Conservation (phyloP, 129 eudicot genomes). For the Arctium minus region DNA sequence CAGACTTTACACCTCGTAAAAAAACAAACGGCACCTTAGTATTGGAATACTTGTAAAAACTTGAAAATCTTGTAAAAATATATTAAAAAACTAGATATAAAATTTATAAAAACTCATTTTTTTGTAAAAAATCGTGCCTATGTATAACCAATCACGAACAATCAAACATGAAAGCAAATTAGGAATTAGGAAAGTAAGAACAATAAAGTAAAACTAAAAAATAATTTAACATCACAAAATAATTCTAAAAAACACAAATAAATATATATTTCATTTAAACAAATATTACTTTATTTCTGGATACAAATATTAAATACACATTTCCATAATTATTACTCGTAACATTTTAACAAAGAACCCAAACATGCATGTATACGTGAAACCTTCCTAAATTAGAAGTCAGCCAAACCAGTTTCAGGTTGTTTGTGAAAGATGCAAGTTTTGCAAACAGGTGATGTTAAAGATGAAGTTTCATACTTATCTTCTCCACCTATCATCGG, state of each 20-base stretch:
- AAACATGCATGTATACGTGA: background rate
- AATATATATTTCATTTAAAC: background rate
- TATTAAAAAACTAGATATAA: no score
- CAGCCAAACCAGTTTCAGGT: background rate
- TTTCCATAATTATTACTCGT: background rate
- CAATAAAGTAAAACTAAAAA: no score
- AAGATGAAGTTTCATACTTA: slow-evolving; percentile 46
- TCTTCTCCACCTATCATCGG: slow-evolving; percentile 74
- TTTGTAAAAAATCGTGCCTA: no score
- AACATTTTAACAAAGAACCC: background rate
- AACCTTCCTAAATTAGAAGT: background rate
- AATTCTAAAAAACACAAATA: background rate
- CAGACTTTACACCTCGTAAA: no score
- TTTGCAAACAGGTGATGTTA: slow-evolving; percentile 45
- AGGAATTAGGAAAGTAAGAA: no score
- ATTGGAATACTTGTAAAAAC: no score
- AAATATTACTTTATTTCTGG: background rate
- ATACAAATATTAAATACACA: background rate
- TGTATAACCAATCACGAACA: no score
- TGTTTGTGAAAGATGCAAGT: slow-evolving; percentile 40
- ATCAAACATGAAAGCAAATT: no score
- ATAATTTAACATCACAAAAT: background rate
- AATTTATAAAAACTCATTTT: no score
- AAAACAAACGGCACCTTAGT: no score
- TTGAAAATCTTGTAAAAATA: no score